Conservation (phyloP, 768 basidiomycete genomes). For the Lactifluus rugatus region DNA sequence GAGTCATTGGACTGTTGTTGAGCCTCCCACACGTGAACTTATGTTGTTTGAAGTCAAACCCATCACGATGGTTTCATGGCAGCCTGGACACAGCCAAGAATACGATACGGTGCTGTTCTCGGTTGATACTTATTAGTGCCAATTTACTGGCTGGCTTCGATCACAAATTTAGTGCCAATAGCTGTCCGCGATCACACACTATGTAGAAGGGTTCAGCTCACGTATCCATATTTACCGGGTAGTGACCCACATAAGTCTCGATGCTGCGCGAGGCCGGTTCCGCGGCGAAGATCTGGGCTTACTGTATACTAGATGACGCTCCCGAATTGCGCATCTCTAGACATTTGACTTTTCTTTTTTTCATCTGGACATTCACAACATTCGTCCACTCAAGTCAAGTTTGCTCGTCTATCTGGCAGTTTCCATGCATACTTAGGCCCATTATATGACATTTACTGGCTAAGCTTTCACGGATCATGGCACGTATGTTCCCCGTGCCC, state of each 20-base stretch:
- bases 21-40: background rate
- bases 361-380: conserved; percentile 1
- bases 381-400: conserved; percentile 8
- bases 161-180: background rate
- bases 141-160: conserved; percentile 3
- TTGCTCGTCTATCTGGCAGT: conserved; percentile 18
- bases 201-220: conserved; percentile 1
- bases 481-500: conserved; percentile 15
- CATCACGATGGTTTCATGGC: conserved; percentile 8
- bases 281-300: conserved; percentile 16
- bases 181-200: background rate
- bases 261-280: conserved; percentile 17
- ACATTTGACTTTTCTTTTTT: conserved; percentile 12
- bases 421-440: conserved; percentile 13
- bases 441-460: conserved; percentile 9
- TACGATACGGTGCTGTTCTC: background rate
- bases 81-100: background rate
- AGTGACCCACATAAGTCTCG: conserved; percentile 1
- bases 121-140: conserved; percentile 2
- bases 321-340: conserved; percentile 9
- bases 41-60: background rate
- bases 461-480: conserved; percentile 14
- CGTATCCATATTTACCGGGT: conserved; percentile 6
- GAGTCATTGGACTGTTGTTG: background rate
- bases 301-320: background rate